Conservation (phyloP, 345 rosid genomes). For the Eucalyptus fibrosa region DNA sequence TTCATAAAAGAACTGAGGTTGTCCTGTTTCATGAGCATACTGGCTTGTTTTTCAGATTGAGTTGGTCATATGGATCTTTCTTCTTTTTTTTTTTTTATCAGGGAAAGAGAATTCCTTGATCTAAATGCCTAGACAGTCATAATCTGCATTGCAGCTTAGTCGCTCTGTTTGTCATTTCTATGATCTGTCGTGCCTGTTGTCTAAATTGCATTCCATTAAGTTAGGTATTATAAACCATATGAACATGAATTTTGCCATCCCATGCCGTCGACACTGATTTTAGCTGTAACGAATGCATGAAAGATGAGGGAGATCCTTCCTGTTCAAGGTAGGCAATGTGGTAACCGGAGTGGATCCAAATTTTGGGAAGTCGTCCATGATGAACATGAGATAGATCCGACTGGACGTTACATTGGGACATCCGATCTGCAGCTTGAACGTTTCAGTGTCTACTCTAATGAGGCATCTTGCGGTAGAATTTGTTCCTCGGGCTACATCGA, state of each 20-base stretch:
- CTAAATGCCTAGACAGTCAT: neutral
- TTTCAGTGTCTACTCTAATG: neutral
- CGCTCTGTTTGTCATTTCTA: neutral
- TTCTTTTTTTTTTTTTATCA: accelerated
- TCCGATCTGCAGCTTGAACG: neutral
- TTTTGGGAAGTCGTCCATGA: neutral
- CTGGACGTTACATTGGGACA: neutral
- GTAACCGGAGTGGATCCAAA: neutral
- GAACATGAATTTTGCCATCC: neutral
- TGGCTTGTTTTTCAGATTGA: neutral
- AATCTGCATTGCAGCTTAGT: neutral
- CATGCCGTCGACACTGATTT: neutral
- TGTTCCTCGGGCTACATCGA: neutral
- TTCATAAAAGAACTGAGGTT: too few species aligned
- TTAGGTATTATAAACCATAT: neutral
- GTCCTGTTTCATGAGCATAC: neutral
- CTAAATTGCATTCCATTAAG: neutral
- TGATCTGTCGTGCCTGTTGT: neutral
- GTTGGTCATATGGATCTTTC: neutral
- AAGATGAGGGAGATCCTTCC: neutral
- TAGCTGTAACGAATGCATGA: neutral
- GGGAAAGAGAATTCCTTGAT: neutral
- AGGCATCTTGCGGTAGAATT: too few species aligned
- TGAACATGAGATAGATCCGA: neutral
- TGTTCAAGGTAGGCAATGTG: neutral